Evolutionary conservation across 257 asterid genomes (phyloP).

Genomic region (Capsicum rhomboideum): DNA sequence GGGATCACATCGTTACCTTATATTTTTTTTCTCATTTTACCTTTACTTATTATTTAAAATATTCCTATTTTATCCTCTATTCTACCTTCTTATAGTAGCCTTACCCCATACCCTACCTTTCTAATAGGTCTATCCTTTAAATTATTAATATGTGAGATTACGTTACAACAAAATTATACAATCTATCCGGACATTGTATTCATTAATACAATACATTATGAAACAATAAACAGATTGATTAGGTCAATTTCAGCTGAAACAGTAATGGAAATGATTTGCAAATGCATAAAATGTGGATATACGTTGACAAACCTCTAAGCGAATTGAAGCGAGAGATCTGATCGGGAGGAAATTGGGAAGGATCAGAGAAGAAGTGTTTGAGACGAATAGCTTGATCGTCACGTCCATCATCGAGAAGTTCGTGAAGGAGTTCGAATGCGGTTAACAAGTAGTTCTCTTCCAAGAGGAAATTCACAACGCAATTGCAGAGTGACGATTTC

Average conservation of each 20-base stretch:
- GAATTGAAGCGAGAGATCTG: constrained; percentile 82
- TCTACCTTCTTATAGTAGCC: too few relatives aligned
- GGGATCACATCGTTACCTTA: too few relatives aligned
- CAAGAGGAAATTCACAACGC: constrained; percentile 82
- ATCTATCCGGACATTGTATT: too few relatives aligned
- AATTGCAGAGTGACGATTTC: constrained; percentile 93
- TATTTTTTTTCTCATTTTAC: too few relatives aligned
- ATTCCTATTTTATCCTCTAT: too few relatives aligned
- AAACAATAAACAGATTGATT: neutral
- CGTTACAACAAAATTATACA: too few relatives aligned
- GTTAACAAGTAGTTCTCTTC: constrained; percentile 86
- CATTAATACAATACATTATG: too few relatives aligned
- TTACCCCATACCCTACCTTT: too few relatives aligned
- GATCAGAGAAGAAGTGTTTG: constrained; percentile 76
- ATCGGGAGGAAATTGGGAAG: constrained; percentile 76
- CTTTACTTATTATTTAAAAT: too few relatives aligned
- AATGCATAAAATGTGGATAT: neutral
- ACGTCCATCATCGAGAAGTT: constrained; percentile 89
- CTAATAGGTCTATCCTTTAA: too few relatives aligned
- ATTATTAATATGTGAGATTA: too few relatives aligned
- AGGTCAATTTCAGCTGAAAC: neutral
- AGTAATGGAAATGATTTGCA: neutral
- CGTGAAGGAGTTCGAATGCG: constrained; percentile 98
- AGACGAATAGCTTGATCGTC: constrained; percentile 91
- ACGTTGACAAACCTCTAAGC: constrained; percentile 86